Percentiles rank a stretch among this genome's conserved stretches.
phyloP scores from a whole-genome alignment of 2,329 filamentous ascomycete genomes.

The Nigrospora oryzae region DNA sequence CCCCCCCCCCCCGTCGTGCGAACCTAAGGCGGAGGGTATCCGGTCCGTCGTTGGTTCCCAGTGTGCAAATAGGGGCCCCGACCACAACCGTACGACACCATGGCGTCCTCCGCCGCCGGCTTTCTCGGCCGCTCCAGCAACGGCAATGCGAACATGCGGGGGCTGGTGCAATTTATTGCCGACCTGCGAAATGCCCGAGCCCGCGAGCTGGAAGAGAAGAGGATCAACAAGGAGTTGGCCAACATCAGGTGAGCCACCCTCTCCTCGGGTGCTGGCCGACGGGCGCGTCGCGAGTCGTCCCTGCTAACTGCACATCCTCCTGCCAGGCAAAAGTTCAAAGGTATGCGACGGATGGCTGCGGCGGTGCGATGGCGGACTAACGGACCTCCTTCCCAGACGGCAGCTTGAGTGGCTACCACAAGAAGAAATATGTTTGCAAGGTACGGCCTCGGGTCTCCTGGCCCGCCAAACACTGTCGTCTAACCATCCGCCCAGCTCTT shows the following conservation, averaged over 20 bases:
- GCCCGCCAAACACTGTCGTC: conserved; percentile 6
- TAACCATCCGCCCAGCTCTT: conserved; percentile 52
- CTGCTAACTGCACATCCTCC: background rate
- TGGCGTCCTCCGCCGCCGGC: conserved; percentile 49
- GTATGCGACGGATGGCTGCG: conserved; percentile 25
- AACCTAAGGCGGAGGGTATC: no score
- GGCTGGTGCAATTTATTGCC: conserved; percentile 96
- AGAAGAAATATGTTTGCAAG: conserved; percentile 99
- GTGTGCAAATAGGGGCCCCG: conserved; percentile 10
- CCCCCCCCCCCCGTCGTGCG: no score
- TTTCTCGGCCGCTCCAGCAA: conserved; percentile 59
- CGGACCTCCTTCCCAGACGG: conserved; percentile 48
- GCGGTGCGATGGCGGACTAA: conserved; percentile 1
- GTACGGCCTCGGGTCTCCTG: conserved; percentile 24
- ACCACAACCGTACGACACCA: conserved; percentile 18
- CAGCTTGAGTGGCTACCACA: conserved; percentile 90
- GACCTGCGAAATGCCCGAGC: conserved; percentile 92
- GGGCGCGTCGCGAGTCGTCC: no score
- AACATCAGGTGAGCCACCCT: conserved; percentile 68
- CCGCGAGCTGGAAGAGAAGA: conserved; percentile 93
- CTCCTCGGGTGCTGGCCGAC: conserved; percentile 4
- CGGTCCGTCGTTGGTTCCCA: background rate
- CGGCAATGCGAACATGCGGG: conserved; percentile 63
- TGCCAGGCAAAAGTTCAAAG: conserved; percentile 84
- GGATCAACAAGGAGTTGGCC: conserved; percentile 98